These are phyloP conservation scores for Globisporangium polare DNA, from an alignment of 352 stramenopile species.

Conservation along the genomic window DNA sequence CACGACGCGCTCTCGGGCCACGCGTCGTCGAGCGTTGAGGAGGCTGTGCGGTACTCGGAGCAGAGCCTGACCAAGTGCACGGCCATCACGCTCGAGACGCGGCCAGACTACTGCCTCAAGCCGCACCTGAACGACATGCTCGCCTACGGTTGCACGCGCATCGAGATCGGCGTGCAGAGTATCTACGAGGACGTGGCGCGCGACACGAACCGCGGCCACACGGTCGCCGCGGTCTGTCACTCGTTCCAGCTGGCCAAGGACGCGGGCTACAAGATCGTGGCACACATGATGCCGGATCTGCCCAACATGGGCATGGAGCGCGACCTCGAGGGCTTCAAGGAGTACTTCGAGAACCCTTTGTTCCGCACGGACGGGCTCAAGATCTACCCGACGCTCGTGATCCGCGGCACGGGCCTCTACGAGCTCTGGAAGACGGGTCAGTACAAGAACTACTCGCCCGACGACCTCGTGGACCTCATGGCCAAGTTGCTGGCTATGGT, in stretches of 20 bases:
- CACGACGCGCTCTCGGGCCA: constrained; percentile 96
- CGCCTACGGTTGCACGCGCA: constrained; percentile 94
- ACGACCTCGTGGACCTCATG: constrained; percentile 90
- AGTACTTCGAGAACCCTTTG: constrained; percentile 95
- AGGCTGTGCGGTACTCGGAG: constrained; percentile 94
- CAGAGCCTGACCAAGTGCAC: constrained; percentile 84
- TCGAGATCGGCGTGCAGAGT: constrained; percentile 97
- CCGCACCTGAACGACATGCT: constrained; percentile 97
- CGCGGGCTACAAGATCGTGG: constrained; percentile 97
- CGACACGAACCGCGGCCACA: constrained; percentile 94
- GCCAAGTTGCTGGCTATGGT: constrained; percentile 92
- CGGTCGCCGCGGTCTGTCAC: constrained; percentile 87
- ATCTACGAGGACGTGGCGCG: constrained; percentile 94
- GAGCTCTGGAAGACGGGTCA: constrained; percentile 96
- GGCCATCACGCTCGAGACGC: constrained; percentile 97
- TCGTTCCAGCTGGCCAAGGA: constrained; percentile 88
- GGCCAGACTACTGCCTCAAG: constrained; percentile 97
- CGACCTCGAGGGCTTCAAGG: constrained; percentile 93
- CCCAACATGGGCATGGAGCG: constrained; percentile 97
- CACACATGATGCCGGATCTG: constrained; percentile 98
- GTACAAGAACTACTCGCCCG: constrained; percentile 87
- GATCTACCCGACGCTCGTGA: constrained; percentile 96
- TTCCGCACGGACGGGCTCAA: constrained; percentile 96
- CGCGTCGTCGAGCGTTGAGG: constrained; percentile 84
- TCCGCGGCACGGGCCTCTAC: constrained; percentile 95